These are phyloP conservation scores for Solanum pinnatisectum DNA, from an alignment of 257 asterid genomes.

Conservation along the genomic window DNA sequence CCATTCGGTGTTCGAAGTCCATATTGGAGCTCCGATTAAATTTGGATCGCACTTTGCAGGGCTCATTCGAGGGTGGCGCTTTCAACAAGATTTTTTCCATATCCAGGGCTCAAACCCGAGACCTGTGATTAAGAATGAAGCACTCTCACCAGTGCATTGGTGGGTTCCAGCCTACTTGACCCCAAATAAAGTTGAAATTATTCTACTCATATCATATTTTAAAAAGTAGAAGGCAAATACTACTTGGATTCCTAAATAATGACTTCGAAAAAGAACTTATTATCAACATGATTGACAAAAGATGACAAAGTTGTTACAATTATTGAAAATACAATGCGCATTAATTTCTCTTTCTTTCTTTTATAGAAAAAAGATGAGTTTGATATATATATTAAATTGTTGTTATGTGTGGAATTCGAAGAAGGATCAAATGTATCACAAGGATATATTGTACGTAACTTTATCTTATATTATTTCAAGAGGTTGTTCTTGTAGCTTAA, in stretches of 20 bases:
- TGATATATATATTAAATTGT: neutral
- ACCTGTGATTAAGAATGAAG: no score
- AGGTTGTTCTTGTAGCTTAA: neutral
- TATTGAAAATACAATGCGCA: neutral
- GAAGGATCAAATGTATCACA: neutral
- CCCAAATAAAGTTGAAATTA: neutral
- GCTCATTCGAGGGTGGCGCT: no score
- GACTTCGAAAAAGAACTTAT: neutral
- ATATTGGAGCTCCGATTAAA: no score
- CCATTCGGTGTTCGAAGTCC: no score
- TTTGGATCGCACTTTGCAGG: no score
- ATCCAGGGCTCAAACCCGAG: no score
- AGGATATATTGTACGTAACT: rapidly evolving
- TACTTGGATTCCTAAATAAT: neutral
- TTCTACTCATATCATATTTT: neutral
- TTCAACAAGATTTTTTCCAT: no score
- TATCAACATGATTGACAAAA: neutral
- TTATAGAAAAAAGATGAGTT: neutral
- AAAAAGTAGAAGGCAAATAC: neutral
- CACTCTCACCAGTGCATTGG: no score
- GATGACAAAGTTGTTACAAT: neutral
- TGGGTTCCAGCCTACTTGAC: neutral
- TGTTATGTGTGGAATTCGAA: neutral
- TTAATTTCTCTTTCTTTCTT: neutral
- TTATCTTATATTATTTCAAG: neutral